Conservation (phyloP, 352 stramenopile genomes). For the Phytophthora sansomeana region DNA sequence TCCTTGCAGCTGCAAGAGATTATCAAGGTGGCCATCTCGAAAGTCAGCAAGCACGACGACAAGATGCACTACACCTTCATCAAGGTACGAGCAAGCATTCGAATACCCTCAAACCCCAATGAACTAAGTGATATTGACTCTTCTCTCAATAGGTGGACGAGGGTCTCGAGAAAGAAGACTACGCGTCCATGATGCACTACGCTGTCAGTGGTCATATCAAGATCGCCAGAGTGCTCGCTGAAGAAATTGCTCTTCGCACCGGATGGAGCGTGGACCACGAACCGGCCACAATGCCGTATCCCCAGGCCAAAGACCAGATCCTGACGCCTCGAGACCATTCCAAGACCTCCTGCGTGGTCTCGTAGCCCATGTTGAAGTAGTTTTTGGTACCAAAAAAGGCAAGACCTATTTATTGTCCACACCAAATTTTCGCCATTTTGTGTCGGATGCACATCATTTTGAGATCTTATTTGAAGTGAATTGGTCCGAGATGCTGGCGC, state of each 20-base stretch:
- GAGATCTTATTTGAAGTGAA: constrained; percentile 13
- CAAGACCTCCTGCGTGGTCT: constrained; percentile 47
- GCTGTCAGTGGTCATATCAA: constrained; percentile 86
- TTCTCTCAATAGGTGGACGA: constrained; percentile 60
- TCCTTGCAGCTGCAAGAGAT: constrained; percentile 88
- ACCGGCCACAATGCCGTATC: constrained; percentile 77
- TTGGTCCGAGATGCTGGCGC: constrained; percentile 38
- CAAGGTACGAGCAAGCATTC: constrained; percentile 46
- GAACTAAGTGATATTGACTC: not conserved
- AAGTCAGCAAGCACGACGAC: constrained; percentile 77
- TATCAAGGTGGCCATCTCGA: constrained; percentile 84
- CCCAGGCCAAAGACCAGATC: constrained; percentile 82
- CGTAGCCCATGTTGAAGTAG: constrained; percentile 40
- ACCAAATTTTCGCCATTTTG: constrained; percentile 3
- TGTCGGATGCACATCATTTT: constrained; percentile 20
- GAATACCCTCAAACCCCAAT: not conserved
- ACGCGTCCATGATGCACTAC: constrained; percentile 85
- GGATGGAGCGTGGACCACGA: constrained; percentile 67
- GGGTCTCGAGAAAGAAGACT: constrained; percentile 71
- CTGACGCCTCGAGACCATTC: constrained; percentile 67
- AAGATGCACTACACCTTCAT: constrained; percentile 88
- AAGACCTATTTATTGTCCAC: constrained; percentile 48
- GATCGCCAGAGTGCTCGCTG: constrained; percentile 74
- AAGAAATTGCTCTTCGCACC: constrained; percentile 76
- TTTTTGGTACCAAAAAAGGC: constrained; percentile 23